Evolutionary conservation across 192 early-diverging fungal species (phyloP), one percentile per base, ranked within the genome.

Genomic region (Lobosporangium transversale): DNA sequence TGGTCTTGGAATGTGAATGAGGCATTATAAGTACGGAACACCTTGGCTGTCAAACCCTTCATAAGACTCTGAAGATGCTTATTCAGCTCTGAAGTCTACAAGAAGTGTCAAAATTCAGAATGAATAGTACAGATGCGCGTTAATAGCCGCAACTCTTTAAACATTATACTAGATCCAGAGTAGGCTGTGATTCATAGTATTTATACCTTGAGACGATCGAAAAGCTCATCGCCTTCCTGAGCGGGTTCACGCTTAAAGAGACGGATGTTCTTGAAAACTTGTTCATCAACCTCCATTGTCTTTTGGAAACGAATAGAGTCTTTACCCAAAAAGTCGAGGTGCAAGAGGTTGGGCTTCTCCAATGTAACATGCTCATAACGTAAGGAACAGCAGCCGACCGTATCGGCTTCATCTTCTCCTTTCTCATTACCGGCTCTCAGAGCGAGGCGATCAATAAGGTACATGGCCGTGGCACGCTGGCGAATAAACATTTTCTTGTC

Each of bases 11-110:
- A 97, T 3, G 94, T 95, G 62, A 85, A 83, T 17, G 95, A 97
- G 8, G 97, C 97, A 68, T 99, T 99, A 81, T 89, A 97, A 24
- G 97, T 99, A 94, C 97, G 96, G 84, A 99, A 99, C 17, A 99
- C 97, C 79, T 99, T 99, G 49, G 96, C 97, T 6, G 94, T 95
- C 51, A 99, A 79, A 6, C 96, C 95, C 15, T 86, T 82, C 95
- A 97, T 98, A 66, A 92, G 88, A 33, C 64, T 88, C 29, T 89
- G 87, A 57, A 99, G 73, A 70, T 97, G 92, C 81, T 94, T 97
- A 80, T 99, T 99, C 54, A 99, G 81, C 40, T 81, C 63, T 1
- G 87, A 58, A 3, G 96, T 94, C 89, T 94, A 70, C 33, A 18
- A 9, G 26, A 11, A 31, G n/a, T 32, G 26, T 49, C 2, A 56